These are phyloP conservation scores for Neurospora intermedia DNA, from an alignment of 495 filamentous ascomycete species.

Conservation along the genomic window DNA sequence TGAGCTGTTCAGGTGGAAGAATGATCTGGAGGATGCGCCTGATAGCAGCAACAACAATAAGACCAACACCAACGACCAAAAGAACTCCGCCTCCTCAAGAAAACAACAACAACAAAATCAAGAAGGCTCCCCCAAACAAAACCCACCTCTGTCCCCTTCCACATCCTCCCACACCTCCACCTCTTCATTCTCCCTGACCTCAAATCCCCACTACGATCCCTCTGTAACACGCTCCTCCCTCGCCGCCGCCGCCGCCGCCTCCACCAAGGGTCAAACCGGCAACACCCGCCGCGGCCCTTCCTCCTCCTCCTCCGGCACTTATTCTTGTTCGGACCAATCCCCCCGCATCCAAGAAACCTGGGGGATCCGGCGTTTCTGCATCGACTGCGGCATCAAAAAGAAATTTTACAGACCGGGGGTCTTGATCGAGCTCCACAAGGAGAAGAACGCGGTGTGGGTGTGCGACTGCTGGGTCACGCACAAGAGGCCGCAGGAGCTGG, in stretches of 20 bases:
- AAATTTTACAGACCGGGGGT: constrained; percentile 13
- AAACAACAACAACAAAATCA: neutral
- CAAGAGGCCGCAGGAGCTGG: neutral
- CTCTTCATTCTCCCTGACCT: constrained; percentile 10
- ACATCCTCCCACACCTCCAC: constrained; percentile 17
- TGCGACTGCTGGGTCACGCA: constrained; percentile 15
- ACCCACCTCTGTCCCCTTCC: neutral
- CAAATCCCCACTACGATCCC: constrained; percentile 20
- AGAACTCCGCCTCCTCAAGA: neutral
- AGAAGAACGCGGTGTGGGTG: constrained; percentile 17
- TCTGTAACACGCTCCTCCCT: constrained; percentile 15
- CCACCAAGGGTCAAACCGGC: neutral
- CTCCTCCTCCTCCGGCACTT: neutral
- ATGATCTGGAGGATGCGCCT: neutral
- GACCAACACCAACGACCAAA: neutral
- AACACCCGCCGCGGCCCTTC: neutral
- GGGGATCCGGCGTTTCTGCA: constrained; percentile 17
- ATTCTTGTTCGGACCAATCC: neutral
- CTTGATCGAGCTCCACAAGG: constrained; percentile 13
- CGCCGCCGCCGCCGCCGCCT: neutral
- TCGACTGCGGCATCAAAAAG: constrained; percentile 17
- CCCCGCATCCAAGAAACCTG: constrained; percentile 13
- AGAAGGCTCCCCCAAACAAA: neutral
- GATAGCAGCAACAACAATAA: neutral
- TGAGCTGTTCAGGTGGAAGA: constrained; percentile 14